Evolutionary conservation across 208 protist genomes (phyloP).

Genomic region (Leishmania turanica): DNA sequence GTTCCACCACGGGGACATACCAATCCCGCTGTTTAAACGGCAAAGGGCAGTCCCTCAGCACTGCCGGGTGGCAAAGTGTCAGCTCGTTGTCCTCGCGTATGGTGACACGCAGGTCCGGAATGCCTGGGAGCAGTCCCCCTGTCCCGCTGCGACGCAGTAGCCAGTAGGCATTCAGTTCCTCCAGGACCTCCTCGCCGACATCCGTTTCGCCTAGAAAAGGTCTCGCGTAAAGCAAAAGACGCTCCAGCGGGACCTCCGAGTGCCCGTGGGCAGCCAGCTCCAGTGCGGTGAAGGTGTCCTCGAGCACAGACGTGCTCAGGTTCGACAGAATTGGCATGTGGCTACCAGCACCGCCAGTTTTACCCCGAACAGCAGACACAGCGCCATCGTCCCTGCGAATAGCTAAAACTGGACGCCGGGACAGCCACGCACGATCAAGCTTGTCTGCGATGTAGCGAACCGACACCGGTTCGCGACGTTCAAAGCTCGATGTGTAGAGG

Average conservation of each 20-base stretch:
- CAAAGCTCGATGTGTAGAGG: conserved; percentile 24
- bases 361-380: conserved; percentile 41
- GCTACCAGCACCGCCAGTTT: conserved; percentile 42
- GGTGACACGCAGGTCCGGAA: conserved; percentile 55
- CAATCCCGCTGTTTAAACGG: conserved; percentile 86
- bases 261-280: conserved; percentile 50
- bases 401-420: conserved; percentile 27
- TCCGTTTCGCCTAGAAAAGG: conserved; percentile 9
- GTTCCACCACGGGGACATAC: conserved; percentile 49
- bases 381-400: conserved; percentile 26
- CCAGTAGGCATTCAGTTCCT: conserved; percentile 78
- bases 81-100: conserved; percentile 68
- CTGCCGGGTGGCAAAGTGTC: conserved; percentile 42
- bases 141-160: conserved; percentile 52
- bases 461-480: conserved; percentile 9
- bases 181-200: conserved; percentile 35
- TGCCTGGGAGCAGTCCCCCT: conserved; percentile 59
- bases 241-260: conserved; percentile 54
- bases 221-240: conserved; percentile 25
- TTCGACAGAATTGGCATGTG: conserved; percentile 11
- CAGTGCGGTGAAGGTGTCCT: conserved; percentile 69
- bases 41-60: conserved; percentile 81
- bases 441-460: conserved; percentile 74
- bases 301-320: conserved; percentile 37
- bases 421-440: conserved; percentile 67